Conservation (phyloP, 148 eudicot genomes). For the Chenopodium berlandieri region DNA sequence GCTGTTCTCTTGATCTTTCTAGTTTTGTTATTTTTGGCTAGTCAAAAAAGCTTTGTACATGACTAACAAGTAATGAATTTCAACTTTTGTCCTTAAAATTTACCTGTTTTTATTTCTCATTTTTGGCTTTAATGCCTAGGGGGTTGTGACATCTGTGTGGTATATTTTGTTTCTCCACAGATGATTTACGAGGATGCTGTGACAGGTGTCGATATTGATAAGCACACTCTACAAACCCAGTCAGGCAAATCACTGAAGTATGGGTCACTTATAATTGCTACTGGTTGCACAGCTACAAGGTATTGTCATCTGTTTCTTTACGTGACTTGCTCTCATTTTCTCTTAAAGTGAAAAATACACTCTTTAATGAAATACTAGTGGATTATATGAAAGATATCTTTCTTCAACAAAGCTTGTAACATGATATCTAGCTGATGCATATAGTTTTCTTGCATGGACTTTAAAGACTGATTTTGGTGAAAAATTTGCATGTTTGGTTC, state of each 20-base stretch:
- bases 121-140: not conserved
- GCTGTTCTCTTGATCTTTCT: not conserved
- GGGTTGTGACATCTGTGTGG: not conserved
- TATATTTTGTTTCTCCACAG: constrained; percentile 31
- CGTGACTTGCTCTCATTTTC: not conserved
- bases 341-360: not conserved
- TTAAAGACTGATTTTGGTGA: not conserved
- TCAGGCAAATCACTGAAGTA: constrained; percentile 91
- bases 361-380: not conserved
- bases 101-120: no score
- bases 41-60: not conserved
- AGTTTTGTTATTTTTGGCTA: not conserved
- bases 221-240: constrained; percentile 77
- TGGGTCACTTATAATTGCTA: constrained; percentile 85
- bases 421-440: not conserved
- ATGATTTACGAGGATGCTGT: constrained; percentile 91
- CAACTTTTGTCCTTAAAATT: no score
- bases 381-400: not conserved
- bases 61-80: no score
- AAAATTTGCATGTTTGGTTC: not conserved
- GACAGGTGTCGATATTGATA: constrained; percentile 57
- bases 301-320: constrained; percentile 20
- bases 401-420: not conserved
- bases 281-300: constrained; percentile 97
- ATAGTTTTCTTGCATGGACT: not conserved